phyloP scores from a whole-genome alignment of 352 stramenopile genomes.

The Discostella stelligera region DNA sequence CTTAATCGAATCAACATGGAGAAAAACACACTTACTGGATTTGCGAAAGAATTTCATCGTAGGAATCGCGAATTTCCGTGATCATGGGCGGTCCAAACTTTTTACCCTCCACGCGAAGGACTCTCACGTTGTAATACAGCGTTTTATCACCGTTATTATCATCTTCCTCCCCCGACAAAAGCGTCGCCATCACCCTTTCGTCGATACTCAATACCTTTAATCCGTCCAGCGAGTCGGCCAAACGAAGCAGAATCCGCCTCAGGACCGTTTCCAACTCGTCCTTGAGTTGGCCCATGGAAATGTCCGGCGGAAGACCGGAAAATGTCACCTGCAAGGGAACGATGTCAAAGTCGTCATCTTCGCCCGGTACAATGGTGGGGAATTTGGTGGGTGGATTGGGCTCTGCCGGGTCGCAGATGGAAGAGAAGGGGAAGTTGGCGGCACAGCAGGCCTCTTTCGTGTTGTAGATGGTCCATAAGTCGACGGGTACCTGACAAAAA shows the following conservation, averaged over 20 bases:
- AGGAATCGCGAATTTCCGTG: conserved; percentile 16
- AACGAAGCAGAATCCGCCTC: conserved; percentile 13
- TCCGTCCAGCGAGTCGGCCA: background rate
- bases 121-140: conserved; percentile 19
- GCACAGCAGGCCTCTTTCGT: conserved; percentile 32
- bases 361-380: conserved; percentile 30
- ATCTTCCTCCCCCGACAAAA: background rate
- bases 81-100: conserved; percentile 30
- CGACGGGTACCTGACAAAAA: conserved; percentile 30
- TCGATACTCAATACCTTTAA: conserved; percentile 11
- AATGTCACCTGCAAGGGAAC: conserved; percentile 16
- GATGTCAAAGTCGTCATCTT: conserved; percentile 34
- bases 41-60: conserved; percentile 17
- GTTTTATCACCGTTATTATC: background rate
- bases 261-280: conserved; percentile 19
- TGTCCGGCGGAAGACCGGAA: background rate
- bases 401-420: conserved; percentile 20
- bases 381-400: conserved; percentile 34
- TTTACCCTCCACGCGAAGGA: background rate
- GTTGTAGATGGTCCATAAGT: conserved; percentile 41
- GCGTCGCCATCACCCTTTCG: background rate
- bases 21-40: conserved; percentile 21
- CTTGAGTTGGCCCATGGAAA: conserved; percentile 5
- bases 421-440: conserved; percentile 35
- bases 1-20: background rate